Conservation (phyloP, 2,329 filamentous ascomycete genomes). For the Allantophomopsis lycopodina region DNA sequence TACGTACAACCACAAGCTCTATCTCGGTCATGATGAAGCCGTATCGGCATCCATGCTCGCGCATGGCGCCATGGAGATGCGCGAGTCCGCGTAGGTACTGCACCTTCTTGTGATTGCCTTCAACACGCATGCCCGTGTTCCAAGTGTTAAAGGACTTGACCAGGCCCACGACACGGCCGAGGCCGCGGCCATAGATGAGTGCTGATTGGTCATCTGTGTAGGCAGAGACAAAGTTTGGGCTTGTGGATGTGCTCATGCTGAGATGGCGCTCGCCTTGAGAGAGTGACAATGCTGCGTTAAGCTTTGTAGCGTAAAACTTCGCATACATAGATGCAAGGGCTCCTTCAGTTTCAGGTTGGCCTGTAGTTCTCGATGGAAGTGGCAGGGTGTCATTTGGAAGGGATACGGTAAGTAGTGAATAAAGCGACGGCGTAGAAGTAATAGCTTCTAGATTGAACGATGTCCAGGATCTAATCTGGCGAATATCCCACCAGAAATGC, state of each 20-base stretch:
- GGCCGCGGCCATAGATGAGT: constrained; percentile 29
- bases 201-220: constrained; percentile 34
- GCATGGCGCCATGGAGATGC: constrained; percentile 82
- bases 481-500: constrained; percentile 94
- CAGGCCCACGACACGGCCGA: constrained; percentile 64
- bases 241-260: constrained; percentile 15
- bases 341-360: constrained; percentile 64
- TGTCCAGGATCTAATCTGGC: constrained; percentile 73
- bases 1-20: constrained; percentile 81
- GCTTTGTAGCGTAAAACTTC: constrained; percentile 69
- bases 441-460: constrained; percentile 65
- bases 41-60: constrained; percentile 84
- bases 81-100: constrained; percentile 80
- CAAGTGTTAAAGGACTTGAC: constrained; percentile 87
- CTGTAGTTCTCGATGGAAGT: constrained; percentile 27
- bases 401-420: constrained; percentile 57
- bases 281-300: constrained; percentile 72
- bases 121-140: constrained; percentile 87
- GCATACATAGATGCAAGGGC: constrained; percentile 65
- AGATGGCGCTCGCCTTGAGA: constrained; percentile 55
- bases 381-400: constrained; percentile 50
- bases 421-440: constrained; percentile 57
- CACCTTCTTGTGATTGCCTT: constrained; percentile 72
- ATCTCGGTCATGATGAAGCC: constrained; percentile 96
- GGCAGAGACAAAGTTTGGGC: constrained; percentile 31